Base-by-base conservation (phyloP, 2,329 filamentous ascomycete species). In the Pseudogymnoascus sp. region DNA sequence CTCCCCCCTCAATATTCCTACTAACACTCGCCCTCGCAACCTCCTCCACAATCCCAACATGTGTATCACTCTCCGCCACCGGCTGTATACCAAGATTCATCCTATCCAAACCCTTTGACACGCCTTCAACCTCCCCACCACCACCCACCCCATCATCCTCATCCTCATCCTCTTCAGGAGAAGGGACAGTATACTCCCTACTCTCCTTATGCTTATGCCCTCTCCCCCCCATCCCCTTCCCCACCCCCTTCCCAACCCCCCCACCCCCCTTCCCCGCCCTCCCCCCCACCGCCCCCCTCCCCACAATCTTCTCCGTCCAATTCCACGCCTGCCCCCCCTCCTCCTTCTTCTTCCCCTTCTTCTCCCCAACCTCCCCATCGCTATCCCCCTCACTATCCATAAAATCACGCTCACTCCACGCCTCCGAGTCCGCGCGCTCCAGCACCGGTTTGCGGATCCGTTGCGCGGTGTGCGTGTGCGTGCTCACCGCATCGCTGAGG, bases 341-440 rank as follows among this genome's bases (percentile, higher is more conserved):
- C 29, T 65, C 63, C 34, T 66, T 63, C 31, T 67, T 67, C 29
- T 66, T 64, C 34, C 65, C 64, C 31, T 67, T 67, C 29, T 64
- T 36, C 67, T 62, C 62, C 63, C 42, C 31, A 34, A n/a, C 54
- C 54, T 79, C 77, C 64, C 76, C 73, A 61, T 79, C 77, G 60
- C 76, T 78, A 63, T 81, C 79, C 59, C 79, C 76, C 26, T 75
- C 79, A 34, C 76, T 84, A 67, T 86, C 84, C 8, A 77, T 77
- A 77, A 85, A 87, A 71, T 88, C 85, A 10, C 81, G 77, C 60
- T 89, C 86, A 71, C 84, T 88, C 87, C 87, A 90, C 3, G 79
- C 80, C 62, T 82, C 77, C 2, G 83, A 86, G 68, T 88, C 86
- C 57, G 70, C 69, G 12, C 72, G 59, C 26, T 36, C 37, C 23